Conservation (phyloP, 768 basidiomycete genomes). For the Tulasnella sp. region DNA sequence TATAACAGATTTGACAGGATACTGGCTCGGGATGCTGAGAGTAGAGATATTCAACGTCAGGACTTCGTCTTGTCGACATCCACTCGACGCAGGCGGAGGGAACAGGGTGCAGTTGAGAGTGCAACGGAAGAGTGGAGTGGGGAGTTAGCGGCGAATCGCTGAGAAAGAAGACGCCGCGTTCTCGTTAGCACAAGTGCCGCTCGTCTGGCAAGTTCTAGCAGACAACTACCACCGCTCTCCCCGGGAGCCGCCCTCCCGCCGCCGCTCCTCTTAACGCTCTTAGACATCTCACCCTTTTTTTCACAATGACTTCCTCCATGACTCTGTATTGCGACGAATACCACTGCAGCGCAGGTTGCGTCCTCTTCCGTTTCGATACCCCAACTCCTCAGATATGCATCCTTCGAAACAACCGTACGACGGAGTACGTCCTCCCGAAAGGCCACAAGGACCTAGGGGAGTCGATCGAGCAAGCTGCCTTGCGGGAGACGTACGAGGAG, state of each 20-base stretch:
- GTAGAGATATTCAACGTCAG: slow-evolving; percentile 29
- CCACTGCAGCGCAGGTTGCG: slow-evolving; percentile 30
- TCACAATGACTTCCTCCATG: slow-evolving; percentile 17
- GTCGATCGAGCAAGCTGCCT: slow-evolving; percentile 53
- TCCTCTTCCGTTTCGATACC: slow-evolving; percentile 31
- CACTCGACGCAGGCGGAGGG: neutral
- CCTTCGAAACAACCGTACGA: slow-evolving; percentile 41
- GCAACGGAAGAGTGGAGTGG: slow-evolving; percentile 10
- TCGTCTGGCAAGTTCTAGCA: neutral
- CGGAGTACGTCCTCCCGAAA: slow-evolving; percentile 57
- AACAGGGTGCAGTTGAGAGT: neutral
- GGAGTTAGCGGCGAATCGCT: neutral
- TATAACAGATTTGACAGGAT: slow-evolving; percentile 58
- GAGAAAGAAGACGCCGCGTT: slow-evolving; percentile 14
- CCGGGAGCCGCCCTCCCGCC: slow-evolving; percentile 13
- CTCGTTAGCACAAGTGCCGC: neutral
- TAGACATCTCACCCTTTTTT: neutral
- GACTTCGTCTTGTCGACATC: slow-evolving; percentile 3
- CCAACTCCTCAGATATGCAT: slow-evolving; percentile 40
- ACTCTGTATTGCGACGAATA: slow-evolving; percentile 33
- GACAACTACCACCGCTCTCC: slow-evolving; percentile 9
- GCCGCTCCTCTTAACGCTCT: neutral
- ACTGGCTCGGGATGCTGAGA: slow-evolving; percentile 33
- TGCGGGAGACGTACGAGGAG: slow-evolving; percentile 68
- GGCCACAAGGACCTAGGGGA: slow-evolving; percentile 57